A percentile compares a stretch with the other conserved stretches of the same genome.
Conservation (phyloP, 441 rosid genomes). For the Kokia cookei region DNA sequence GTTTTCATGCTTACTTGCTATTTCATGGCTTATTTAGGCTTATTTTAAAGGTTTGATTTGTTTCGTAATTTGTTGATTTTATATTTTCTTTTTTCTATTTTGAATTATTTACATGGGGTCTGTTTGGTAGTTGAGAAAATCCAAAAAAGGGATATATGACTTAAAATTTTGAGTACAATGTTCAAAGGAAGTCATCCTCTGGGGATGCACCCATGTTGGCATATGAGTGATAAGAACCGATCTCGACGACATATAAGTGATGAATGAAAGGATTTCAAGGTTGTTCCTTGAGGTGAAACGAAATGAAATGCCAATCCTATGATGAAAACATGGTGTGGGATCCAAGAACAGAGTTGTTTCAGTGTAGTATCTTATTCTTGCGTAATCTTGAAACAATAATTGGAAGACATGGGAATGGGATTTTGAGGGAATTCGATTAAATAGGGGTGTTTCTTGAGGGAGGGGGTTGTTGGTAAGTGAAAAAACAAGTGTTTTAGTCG, state of each 20-base stretch:
- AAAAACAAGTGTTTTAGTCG: background rate
- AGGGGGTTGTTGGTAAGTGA: background rate
- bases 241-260: background rate
- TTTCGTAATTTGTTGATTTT: too few species aligned
- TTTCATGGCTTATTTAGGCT: too few species aligned
- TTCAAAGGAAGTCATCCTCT: too few species aligned
- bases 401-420: background rate
- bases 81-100: too few species aligned
- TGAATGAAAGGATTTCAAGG: background rate
- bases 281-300: background rate
- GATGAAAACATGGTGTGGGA: background rate
- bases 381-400: background rate
- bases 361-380: background rate
- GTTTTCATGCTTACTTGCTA: too few species aligned
- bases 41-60: too few species aligned
- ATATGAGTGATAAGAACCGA: too few species aligned
- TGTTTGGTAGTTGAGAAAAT: too few species aligned
- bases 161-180: too few species aligned
- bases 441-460: background rate
- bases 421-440: background rate
- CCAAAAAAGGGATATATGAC: too few species aligned
- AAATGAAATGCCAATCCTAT: background rate
- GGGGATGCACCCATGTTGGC: too few species aligned
- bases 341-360: background rate
- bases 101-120: too few species aligned